Evolutionary conservation across 371 early-diverging fungal genomes (phyloP).

Genomic region (Syncephalastrum racemosum): DNA sequence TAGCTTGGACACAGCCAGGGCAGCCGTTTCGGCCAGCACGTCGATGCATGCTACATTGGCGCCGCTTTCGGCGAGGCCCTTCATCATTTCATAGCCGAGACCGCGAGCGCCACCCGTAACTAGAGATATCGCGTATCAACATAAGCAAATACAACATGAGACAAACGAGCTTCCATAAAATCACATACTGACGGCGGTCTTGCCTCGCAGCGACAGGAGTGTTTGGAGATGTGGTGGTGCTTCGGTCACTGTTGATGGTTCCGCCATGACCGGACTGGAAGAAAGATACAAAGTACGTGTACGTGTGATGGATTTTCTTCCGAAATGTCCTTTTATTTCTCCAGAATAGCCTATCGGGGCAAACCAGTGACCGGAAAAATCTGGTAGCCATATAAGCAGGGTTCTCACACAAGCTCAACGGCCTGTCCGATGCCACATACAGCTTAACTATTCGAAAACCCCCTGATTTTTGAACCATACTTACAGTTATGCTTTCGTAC

Average conservation of each 20-base stretch:
- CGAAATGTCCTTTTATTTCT: too few relatives aligned
- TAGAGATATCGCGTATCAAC: background rate
- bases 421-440: too few relatives aligned
- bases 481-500: too few relatives aligned
- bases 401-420: too few relatives aligned
- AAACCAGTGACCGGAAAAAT: too few relatives aligned
- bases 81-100: constrained; percentile 41
- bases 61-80: constrained; percentile 34
- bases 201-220: constrained; percentile 33
- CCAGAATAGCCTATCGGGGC: too few relatives aligned
- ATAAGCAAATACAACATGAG: background rate
- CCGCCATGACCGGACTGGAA: too few relatives aligned
- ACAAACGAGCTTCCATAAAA: background rate
- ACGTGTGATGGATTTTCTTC: too few relatives aligned
- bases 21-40: constrained; percentile 14
- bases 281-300: too few relatives aligned
- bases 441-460: too few relatives aligned
- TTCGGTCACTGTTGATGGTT: background rate
- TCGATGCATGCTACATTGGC: constrained; percentile 38
- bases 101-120: constrained; percentile 48
- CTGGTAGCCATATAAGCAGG: too few relatives aligned
- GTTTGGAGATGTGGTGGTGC: constrained; percentile 22
- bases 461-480: too few relatives aligned
- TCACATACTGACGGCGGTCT: constrained; percentile 35
- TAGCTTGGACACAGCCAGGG: constrained; percentile 17